These are phyloP conservation scores for Dendrothele bispora DNA, from an alignment of 768 basidiomycete species.

Conservation along the genomic window DNA sequence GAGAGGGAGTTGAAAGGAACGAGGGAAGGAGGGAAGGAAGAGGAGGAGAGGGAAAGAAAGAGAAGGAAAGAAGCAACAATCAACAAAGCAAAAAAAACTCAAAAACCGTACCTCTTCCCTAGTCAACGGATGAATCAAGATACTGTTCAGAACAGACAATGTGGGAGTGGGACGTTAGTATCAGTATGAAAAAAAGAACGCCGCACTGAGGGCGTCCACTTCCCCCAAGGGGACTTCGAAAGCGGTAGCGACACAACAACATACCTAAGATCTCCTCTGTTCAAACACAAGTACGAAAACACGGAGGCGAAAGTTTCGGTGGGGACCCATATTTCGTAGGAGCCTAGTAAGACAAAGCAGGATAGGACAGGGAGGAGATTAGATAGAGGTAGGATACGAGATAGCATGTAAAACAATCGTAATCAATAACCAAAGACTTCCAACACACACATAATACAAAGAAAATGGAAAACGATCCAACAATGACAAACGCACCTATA, in stretches of 20 bases:
- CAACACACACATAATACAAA: no score
- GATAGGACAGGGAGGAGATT: no score
- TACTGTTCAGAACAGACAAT: no score
- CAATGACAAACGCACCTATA: constrained; percentile 49
- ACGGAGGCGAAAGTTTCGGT: constrained; percentile 71
- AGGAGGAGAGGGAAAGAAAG: background rate
- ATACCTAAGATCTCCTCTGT: constrained; percentile 70
- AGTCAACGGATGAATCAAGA: constrained; percentile 76
- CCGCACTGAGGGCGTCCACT: no score
- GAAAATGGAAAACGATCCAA: no score
- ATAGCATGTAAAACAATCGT: background rate
- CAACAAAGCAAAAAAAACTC: background rate
- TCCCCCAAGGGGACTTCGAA: no score
- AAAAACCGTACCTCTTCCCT: constrained; percentile 44
- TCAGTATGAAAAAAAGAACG: no score
- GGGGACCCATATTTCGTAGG: constrained; percentile 82
- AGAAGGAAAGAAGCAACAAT: constrained; percentile 5
- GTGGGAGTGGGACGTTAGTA: no score
- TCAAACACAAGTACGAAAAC: constrained; percentile 73
- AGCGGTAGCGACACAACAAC: no score
- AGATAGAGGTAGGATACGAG: no score
- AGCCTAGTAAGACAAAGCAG: constrained; percentile 46
- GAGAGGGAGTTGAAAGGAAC: no score
- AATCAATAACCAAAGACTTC: background rate
- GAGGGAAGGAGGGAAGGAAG: constrained; percentile 6